These are phyloP conservation scores for Fusarium piperis DNA, from an alignment of 2,329 filamentous ascomycete genomes.

Conservation along the genomic window DNA sequence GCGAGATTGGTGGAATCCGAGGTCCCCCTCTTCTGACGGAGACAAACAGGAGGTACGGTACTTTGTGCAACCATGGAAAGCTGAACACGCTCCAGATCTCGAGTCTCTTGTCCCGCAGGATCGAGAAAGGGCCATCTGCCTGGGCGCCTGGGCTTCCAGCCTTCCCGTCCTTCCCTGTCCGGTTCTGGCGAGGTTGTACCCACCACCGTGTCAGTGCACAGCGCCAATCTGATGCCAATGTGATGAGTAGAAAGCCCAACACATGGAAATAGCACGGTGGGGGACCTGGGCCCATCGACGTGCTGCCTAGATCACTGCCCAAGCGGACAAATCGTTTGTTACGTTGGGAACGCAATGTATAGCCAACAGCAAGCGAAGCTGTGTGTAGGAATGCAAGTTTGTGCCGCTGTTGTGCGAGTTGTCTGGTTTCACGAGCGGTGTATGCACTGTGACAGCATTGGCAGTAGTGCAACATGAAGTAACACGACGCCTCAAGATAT, in stretches of 20 bases:
- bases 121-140: not conserved
- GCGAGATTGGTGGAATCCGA: constrained; percentile 2
- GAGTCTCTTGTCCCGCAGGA: constrained; percentile 5
- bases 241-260: not conserved
- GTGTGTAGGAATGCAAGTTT: constrained; percentile 10
- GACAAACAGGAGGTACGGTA: not conserved
- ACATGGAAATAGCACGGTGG: not conserved
- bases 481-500: not conserved
- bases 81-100: constrained; percentile 7
- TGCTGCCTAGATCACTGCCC: not conserved
- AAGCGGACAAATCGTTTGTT: not conserved
- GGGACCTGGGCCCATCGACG: not conserved
- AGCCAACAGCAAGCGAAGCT: constrained; percentile 19
- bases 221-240: not conserved
- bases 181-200: not conserved
- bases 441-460: constrained; percentile 18
- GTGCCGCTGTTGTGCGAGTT: not conserved
- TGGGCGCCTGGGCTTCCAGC: not conserved
- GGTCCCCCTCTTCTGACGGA: not conserved
- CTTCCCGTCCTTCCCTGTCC: not conserved
- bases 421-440: not conserved
- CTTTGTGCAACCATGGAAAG: not conserved
- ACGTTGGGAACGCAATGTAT: constrained; percentile 11
- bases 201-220: not conserved
- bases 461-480: not conserved